Evolutionary conservation across 2,329 filamentous ascomycete species (phyloP).

Genomic region (Xylariaceae sp.): DNA sequence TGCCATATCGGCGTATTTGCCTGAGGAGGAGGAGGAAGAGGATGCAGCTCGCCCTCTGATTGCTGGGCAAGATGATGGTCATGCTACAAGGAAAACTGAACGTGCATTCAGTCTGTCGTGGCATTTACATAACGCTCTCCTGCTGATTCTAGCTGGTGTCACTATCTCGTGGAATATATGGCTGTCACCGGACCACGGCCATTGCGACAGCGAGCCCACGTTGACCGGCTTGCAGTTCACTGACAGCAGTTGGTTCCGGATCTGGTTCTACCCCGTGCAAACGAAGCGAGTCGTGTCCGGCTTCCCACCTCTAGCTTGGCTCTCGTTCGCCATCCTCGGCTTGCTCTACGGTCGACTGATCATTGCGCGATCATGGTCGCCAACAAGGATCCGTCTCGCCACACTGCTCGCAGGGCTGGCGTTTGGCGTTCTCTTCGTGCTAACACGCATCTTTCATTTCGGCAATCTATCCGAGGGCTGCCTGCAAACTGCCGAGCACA

Average conservation of each 20-base stretch:
- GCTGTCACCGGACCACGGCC: conserved; percentile 36
- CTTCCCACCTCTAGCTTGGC: conserved; percentile 42
- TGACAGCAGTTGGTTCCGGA: conserved; percentile 21
- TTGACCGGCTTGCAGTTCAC: conserved; percentile 6
- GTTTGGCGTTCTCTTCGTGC: conserved; percentile 35
- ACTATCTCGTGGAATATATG: conserved; percentile 45
- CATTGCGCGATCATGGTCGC: conserved; percentile 15
- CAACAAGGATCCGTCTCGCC: conserved; percentile 19
- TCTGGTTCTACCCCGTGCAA: conserved; percentile 38
- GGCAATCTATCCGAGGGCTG: conserved; percentile 42
- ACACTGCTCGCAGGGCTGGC: conserved; percentile 25
- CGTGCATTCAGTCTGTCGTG: conserved; percentile 30
- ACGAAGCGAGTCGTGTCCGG: conserved; percentile 29
- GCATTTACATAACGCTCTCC: conserved; percentile 35
- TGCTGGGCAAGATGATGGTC: neutral
- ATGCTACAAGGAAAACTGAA: conserved; percentile 16
- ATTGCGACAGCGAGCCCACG: conserved; percentile 24
- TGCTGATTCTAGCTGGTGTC: conserved; percentile 30
- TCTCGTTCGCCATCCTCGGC: conserved; percentile 42
- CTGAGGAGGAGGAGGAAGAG: conserved; percentile 4
- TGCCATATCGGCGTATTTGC: conserved; percentile 16
- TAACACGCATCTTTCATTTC: conserved; percentile 36
- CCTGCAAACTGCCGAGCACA: conserved; percentile 35
- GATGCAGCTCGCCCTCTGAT: neutral
- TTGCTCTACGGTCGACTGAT: conserved; percentile 39